phyloP scores from a whole-genome alignment of 73 alveolate genomes.

The Paramecium pentaurelia region DNA sequence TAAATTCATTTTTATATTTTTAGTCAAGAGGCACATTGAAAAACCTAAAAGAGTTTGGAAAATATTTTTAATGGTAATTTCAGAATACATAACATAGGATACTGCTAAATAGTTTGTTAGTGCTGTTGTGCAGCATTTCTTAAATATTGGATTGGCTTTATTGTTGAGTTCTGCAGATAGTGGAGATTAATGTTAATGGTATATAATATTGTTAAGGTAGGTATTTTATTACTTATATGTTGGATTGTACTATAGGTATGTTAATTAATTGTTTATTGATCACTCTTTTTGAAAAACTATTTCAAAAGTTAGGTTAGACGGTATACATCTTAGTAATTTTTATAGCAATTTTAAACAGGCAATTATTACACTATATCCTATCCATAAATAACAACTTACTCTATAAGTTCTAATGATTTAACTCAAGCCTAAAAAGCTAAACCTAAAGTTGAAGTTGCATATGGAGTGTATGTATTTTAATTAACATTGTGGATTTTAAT shows the following conservation, averaged over 20 bases:
- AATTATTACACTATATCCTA: conserved; percentile 1
- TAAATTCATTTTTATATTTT: not conserved
- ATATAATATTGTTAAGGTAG: not conserved
- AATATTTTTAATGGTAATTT: conserved; percentile 9
- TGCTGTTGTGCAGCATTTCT: conserved; percentile 26
- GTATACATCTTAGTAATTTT: not conserved
- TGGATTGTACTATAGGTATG: conserved; percentile 31
- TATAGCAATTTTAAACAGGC: conserved; percentile 38
- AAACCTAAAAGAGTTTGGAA: conserved; percentile 33
- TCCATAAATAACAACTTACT: conserved; percentile 5
- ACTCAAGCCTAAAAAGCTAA: not conserved
- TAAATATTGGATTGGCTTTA: conserved; percentile 46
- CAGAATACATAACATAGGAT: not conserved
- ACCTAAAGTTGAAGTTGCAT: conserved; percentile 31
- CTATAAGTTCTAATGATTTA: not conserved
- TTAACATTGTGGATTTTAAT: conserved; percentile 14
- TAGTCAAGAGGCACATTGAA: conserved; percentile 15
- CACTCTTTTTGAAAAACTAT: conserved; percentile 11
- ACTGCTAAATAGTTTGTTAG: conserved; percentile 21
- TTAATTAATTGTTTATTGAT: not conserved
- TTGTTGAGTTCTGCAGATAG: not conserved
- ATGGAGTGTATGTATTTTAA: conserved; percentile 42
- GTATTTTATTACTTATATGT: conserved; percentile 40
- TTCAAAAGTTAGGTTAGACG: conserved; percentile 9
- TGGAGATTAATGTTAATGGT: conserved; percentile 45